phyloP scores from a whole-genome alignment of 805 yeast species.

The Torulaspora microellipsoides region DNA sequence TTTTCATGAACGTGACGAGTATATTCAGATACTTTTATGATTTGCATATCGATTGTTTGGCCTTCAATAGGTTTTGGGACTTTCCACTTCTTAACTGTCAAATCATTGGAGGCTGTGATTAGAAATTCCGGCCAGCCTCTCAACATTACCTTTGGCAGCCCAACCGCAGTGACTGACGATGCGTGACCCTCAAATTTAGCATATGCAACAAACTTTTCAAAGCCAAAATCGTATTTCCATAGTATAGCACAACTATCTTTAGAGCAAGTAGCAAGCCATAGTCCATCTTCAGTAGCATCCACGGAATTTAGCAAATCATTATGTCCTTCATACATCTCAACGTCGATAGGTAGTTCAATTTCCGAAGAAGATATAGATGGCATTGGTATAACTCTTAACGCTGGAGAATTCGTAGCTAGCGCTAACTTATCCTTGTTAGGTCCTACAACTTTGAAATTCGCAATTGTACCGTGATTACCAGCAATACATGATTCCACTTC shows the following conservation, averaged over 20 bases:
- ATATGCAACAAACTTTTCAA: conserved; percentile 40
- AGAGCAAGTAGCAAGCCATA: conserved; percentile 88
- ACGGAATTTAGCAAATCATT: conserved; percentile 76
- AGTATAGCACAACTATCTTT: conserved; percentile 82
- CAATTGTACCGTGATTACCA: conserved; percentile 94
- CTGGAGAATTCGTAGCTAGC: conserved; percentile 90
- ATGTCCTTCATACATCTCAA: conserved; percentile 72
- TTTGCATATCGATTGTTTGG: conserved; percentile 21
- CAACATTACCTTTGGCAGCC: conserved; percentile 53
- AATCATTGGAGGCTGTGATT: conserved; percentile 79
- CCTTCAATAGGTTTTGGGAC: conserved; percentile 46
- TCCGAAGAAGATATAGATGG: conserved; percentile 2
- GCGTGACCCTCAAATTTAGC: conserved; percentile 82
- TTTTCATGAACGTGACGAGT: conserved; percentile 97
- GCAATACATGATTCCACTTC: conserved; percentile 57
- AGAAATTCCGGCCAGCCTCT: conserved; percentile 56
- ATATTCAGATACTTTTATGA: conserved; percentile 64
- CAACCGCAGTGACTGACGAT: conserved; percentile 78
- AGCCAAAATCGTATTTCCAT: conserved; percentile 61
- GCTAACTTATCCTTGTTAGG: conserved; percentile 57
- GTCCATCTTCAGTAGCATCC: conserved; percentile 74
- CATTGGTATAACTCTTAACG: conserved; percentile 63
- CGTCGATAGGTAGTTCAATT: conserved; percentile 44
- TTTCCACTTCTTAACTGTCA: conserved; percentile 82
- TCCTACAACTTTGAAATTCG: conserved; percentile 78